Base-by-base conservation (phyloP, 768 basidiomycete species). In the Mycena latifolia region DNA sequence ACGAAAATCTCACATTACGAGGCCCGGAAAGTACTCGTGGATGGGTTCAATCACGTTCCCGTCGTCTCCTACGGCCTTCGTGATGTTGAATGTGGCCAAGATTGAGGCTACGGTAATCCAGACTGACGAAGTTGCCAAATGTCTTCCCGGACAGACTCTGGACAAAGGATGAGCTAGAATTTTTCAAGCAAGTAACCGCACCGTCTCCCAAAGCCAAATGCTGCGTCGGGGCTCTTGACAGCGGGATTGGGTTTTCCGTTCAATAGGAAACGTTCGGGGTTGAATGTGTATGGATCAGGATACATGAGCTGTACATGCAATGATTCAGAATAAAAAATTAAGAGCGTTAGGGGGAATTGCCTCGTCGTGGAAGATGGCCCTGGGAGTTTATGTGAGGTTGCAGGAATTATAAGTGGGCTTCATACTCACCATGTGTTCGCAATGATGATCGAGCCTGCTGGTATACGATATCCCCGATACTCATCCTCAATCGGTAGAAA, bases 401-500 rank as follows among this genome's bases (percentile, higher is more conserved):
- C n/a, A n/a, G n/a, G n/a, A n/a, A n/a, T n/a, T n/a, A n/a, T n/a
- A n/a, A 45, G 18, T 45, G 18, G n/a, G 22, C 10, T 35, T 14
- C 14, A 35, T 35, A 41, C 65, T 11, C n/a, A 74, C 77, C 72
- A 69, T 17, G 64, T 45, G 65, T 77, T 77, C 3, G 71, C 65
- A n/a, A 76, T 71, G 24, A 77, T 58, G 1, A 75, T 56, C 0
- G 76, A 65, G 9, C 65, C 69, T 29, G 73, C 76, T 1, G 80
- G 81, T n/a, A 83, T 78, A 60, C 72, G 56, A 59, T 78, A 77
- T 4, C 80, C 80, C 5, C 68, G 55, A 61, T 82, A 82, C 9
- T 75, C 65, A 55, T 81, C 80, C 14, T 81, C 80, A 11, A 75
- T 72, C 0, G 55, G 61, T 7, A 74, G 61, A 18, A 66, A 63